Base-by-base conservation (phyloP, 805 yeast species). In the Candida nanaspora region DNA sequence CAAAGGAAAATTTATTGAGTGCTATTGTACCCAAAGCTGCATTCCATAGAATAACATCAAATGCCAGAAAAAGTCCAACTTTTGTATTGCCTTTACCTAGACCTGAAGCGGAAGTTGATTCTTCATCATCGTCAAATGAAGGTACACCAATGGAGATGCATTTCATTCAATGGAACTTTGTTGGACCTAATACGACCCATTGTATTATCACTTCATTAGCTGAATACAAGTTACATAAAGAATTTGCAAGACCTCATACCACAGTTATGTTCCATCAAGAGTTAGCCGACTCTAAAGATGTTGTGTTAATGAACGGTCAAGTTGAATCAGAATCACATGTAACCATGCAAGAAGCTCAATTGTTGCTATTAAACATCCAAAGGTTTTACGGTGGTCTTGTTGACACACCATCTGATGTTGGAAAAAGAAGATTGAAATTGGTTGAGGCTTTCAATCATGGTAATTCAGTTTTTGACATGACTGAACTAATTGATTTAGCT, bases 171-270 rank as follows among this genome's bases (percentile, higher is more conserved):
- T 93, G 98, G 98, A 71, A 78, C 16, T 86, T 87, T 58, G 89
- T 83, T 13, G 95, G 91, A 1, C 81, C 85, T 14, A 52, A 78
- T 33, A 89, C 97, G 2, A 70, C 86, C 1, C 96, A 93, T 63
- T 86, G 95, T 56, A 73, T 93, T 74, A 69, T 93, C 51, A 93
- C 98, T 2, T 80, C 96, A 0, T 71, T 93, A 47, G 89, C 93
- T 2, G 98, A 93, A 62, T 93, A 78, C 63, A 88, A 91, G 60
- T 71, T 88, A 23, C 96, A 91, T 56, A 78, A 76, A 41, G 97
- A 91, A 56, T 93, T 71, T 61, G 96, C 98, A 9, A 82, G 86
- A 56, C 98, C 98, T 1, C 98, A 93, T 61, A 87, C 97, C 0
- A 86, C 96, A 0, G 68, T 93, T 46, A 77, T 80, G 61, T 84